Conservation (phyloP, 441 rosid species). For the Pelargonium cotyledonis region DNA sequence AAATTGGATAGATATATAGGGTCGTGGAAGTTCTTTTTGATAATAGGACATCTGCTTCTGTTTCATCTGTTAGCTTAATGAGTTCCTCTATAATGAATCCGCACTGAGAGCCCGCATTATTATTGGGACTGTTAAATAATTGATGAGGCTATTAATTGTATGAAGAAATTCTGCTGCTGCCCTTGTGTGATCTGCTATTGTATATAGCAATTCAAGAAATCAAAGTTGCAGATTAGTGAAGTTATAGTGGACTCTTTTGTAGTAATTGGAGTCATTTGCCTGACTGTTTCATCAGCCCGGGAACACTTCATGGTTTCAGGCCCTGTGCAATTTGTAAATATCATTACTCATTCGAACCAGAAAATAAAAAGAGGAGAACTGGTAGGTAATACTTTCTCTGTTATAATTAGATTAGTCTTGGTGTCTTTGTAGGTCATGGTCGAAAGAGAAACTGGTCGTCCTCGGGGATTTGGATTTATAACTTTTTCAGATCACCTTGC, state of each 20-base stretch:
- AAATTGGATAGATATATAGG: not conserved
- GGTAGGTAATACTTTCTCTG: not conserved
- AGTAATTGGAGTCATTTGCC: not conserved
- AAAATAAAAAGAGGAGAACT: not conserved
- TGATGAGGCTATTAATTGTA: not conserved
- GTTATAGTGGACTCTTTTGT: not conserved
- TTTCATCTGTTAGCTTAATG: not conserved
- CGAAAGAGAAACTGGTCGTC: slow-evolving; percentile 92
- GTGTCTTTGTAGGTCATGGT: slow-evolving; percentile 67
- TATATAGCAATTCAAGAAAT: not conserved
- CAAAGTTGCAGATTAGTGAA: not conserved
- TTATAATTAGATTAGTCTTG: slow-evolving; percentile 12
- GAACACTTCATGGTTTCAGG: not conserved
- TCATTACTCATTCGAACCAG: not conserved
- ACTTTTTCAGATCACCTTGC: slow-evolving; percentile 84
- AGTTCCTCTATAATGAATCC: not conserved
- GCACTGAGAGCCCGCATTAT: not conserved
- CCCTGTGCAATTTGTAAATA: too few species aligned
- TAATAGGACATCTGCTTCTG: not conserved
- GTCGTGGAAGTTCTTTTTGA: not conserved
- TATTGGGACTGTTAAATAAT: not conserved
- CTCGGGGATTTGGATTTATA: slow-evolving; percentile 94
- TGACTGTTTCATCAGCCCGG: not conserved
- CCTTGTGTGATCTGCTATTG: not conserved
- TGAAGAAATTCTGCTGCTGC: not conserved